Base-by-base conservation (phyloP, 1,139 yeast genomes). In the Debaryomyces udenii region DNA sequence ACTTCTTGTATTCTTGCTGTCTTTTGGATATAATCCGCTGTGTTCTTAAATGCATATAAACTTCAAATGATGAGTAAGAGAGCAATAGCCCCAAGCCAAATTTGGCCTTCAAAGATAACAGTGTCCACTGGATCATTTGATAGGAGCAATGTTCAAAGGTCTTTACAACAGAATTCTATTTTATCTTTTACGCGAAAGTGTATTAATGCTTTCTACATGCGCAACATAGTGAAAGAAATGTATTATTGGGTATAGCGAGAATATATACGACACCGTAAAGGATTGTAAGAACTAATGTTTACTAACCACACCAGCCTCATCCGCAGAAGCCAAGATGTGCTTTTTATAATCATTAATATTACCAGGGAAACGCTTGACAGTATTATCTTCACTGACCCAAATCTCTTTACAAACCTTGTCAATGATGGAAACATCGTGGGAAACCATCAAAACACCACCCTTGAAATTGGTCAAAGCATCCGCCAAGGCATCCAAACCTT, bases 361-460 rank as follows among this genome's bases (percentile, higher is more conserved):
- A 54, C 99, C 99, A 37, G 81, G 83, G 70, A 89, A 88, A 62
- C 84, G 83, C 54, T 70, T 74, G 23, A 91, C 96, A 1, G 82
- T 74, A 44, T 91, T 94, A 43, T 81, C 75, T 60, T 93, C 99
- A 60, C 95, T 85, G 31, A 90, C 94, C 97, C 97, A 93, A 48
- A 93, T 87, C 62, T 91, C 95, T 45, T 86, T 84, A 70, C 97
- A 89, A 6, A 93, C 96, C 45, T 79, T 77, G 55, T 86, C 82
- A 55, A 93, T 93, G 55, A 91, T 87, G 18, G 90, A 74, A 31
- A 93, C 97, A 74, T 93, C 99, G 76, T 93, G 99, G 39, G 96
- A 88, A 46, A 93, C 99, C 97, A 93, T 90, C 53, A 93, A 76
- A 27, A 93, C 85, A 64, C 99, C 99, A 60, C 99, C 99, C 59